Evolutionary conservation across 1,284 basidiomycete species (phyloP).

Genomic region (Ganoderma lucidum): DNA sequence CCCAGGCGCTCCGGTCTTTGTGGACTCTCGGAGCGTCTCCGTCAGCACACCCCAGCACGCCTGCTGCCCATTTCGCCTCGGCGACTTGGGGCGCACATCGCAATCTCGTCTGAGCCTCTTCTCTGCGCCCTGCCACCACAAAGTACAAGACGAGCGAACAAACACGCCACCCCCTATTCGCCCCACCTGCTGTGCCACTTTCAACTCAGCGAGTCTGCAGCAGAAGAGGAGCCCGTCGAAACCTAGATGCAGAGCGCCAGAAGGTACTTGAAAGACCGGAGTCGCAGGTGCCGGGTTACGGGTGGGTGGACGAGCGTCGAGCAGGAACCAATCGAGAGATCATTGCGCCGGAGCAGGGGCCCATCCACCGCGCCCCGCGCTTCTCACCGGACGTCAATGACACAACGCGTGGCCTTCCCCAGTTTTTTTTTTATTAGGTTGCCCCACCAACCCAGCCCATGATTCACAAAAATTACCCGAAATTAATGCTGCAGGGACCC

Average conservation of each 20-base stretch:
- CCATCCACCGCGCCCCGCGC: constrained; percentile 32
- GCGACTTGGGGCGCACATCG: constrained; percentile 15
- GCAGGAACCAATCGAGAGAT: constrained; percentile 6
- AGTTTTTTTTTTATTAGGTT: constrained; percentile 14
- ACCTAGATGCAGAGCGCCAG: not conserved
- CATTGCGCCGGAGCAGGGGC: constrained; percentile 15
- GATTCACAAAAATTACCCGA: not conserved
- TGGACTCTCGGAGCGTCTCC: constrained; percentile 26
- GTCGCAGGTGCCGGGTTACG: not conserved
- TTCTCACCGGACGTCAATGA: constrained; percentile 27
- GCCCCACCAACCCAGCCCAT: not conserved
- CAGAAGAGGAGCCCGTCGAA: not conserved
- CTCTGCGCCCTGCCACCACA: not conserved
- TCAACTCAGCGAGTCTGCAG: not conserved
- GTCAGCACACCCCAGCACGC: not conserved
- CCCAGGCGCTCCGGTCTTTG: constrained; percentile 37
- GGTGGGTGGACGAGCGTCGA: not conserved
- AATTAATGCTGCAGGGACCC: constrained; percentile 13
- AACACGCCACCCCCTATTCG: not conserved
- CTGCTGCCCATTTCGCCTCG: constrained; percentile 11
- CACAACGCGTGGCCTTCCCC: constrained; percentile 25
- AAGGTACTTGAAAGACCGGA: constrained; percentile 16
- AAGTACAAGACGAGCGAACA: not conserved
- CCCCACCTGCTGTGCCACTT: not conserved
- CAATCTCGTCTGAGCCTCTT: not conserved